phyloP scores from a whole-genome alignment of 805 yeast species.

The Saccharomyces paradoxus region DNA sequence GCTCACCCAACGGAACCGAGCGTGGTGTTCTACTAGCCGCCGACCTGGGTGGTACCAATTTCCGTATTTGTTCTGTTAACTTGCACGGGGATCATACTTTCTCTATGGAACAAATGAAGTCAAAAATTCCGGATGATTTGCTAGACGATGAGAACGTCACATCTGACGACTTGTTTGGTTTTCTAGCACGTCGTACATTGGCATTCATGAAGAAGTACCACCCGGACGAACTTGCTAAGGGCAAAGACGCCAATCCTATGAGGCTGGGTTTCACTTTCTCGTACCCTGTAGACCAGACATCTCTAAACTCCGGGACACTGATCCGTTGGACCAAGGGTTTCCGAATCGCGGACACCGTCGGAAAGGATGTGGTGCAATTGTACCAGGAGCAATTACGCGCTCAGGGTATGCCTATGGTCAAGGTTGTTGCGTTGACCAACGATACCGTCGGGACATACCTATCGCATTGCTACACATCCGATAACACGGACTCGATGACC shows the following conservation, averaged over 20 bases:
- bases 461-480: slow-evolving; percentile 74
- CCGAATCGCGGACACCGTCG: slow-evolving; percentile 75
- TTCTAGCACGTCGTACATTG: slow-evolving; percentile 62
- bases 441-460: slow-evolving; percentile 93
- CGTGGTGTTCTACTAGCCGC: slow-evolving; percentile 79
- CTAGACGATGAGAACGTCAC: slow-evolving; percentile 48
- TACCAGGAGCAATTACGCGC: slow-evolving; percentile 63
- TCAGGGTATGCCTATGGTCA: slow-evolving; percentile 47
- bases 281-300: slow-evolving; percentile 85
- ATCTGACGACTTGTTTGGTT: slow-evolving; percentile 59
- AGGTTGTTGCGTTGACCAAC: slow-evolving; percentile 82
- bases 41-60: slow-evolving; percentile 93
- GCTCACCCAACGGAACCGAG: slow-evolving; percentile 82
- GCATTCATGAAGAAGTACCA: slow-evolving; percentile 63
- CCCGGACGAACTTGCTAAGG: slow-evolving; percentile 31
- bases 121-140: slow-evolving; percentile 68
- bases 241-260: slow-evolving; percentile 31
- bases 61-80: slow-evolving; percentile 83
- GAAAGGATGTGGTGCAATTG: slow-evolving; percentile 67
- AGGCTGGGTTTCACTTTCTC: slow-evolving; percentile 90
- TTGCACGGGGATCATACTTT: slow-evolving; percentile 73
- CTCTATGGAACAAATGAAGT: slow-evolving; percentile 64
- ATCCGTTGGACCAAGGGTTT: slow-evolving; percentile 97
- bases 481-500: slow-evolving; percentile 38
- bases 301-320: slow-evolving; percentile 67